Base-by-base conservation (phyloP, 345 rosid genomes). In the Populus simonii region DNA sequence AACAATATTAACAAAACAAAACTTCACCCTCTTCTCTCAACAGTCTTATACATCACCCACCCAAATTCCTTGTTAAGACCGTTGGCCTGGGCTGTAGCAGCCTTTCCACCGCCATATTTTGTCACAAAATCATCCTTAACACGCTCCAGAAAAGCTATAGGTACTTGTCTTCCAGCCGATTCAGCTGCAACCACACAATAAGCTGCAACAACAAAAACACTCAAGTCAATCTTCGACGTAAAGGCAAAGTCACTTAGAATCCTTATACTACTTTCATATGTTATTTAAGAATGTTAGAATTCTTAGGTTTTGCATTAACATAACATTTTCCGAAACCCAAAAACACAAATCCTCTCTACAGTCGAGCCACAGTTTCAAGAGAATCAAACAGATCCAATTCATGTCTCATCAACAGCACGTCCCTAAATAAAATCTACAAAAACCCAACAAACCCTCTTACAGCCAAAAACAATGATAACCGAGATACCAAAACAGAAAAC, bases 61-160 rank as follows among this genome's bases (percentile, higher is more conserved):
- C 83, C 80, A 76, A 79, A 79, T 6, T 79, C 82, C 82, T 79
- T 79, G 78, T 73, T 74, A 20, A 79, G 72, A 66, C 81, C 74
- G 23, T 73, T 79, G 22, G 81, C 81, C 38, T 39, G 53, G 33
- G 81, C 81, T 18, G 73, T 73, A 13, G 77, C 59, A 38, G 81
- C 81, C 38, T 73, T 79, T 20, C 81, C 81, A 18, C 45, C 71
- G 13, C 77, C 81, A 67, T 66, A 73, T 53, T 39, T 79, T 25
- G 63, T 7, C 72, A 53, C 57, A 31, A 79, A 79, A 13, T 79
- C 81, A 36, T 79, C 81, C 62, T 55, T 79, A 27, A 79, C 72
- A 45, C 81, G 72, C 67, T 79, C 81, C 47, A 79, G 73, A 67
- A 79, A 79, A 49, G 77, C 81, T 57, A 79, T 73, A 6, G 81